Conservation (phyloP, 192 early-diverging fungal genomes). For the Phycomyces nitens region DNA sequence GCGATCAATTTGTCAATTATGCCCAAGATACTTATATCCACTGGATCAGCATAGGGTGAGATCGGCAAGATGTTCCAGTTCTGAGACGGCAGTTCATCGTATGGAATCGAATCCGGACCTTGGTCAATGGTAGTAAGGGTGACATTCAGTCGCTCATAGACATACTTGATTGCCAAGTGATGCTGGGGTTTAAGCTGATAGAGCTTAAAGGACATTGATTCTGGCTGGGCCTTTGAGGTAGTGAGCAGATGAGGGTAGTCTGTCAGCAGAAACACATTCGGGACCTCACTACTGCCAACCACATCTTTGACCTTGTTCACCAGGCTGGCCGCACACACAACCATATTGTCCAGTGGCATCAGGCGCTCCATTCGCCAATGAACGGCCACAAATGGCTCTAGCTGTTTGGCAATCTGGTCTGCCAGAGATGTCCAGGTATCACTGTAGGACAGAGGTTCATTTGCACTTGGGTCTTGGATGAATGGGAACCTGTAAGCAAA, state of each 20-base stretch:
- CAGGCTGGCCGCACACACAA: constrained; percentile 28
- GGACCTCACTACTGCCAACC: no score
- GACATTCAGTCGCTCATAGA: constrained; percentile 28
- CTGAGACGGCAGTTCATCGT: constrained; percentile 13
- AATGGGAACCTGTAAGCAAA: constrained; percentile 18
- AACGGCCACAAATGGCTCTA: constrained; percentile 35
- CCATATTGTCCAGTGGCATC: constrained; percentile 14
- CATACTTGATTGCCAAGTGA: constrained; percentile 29
- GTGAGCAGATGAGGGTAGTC: constrained; percentile 40
- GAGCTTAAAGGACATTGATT: constrained; percentile 32
- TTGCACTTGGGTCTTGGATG: constrained; percentile 19
- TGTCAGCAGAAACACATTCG: constrained; percentile 35
- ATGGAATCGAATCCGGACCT: constrained; percentile 6
- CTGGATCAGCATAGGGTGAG: constrained; percentile 2
- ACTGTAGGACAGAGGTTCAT: constrained; percentile 24
- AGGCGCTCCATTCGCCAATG: constrained; percentile 43
- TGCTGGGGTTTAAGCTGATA: constrained; percentile 24
- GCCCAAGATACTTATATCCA: constrained; percentile 21
- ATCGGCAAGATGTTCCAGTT: constrained; percentile 31
- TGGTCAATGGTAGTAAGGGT: constrained; percentile 19
- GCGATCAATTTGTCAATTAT: constrained; percentile 39
- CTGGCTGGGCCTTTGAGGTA: constrained; percentile 18
- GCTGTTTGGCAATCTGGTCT: constrained; percentile 23
- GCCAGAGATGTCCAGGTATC: constrained; percentile 21
- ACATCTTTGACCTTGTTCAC: constrained; percentile 18